Evolutionary conservation across 805 yeast species (phyloP).

Genomic region (Schwanniomyces yamadae): DNA sequence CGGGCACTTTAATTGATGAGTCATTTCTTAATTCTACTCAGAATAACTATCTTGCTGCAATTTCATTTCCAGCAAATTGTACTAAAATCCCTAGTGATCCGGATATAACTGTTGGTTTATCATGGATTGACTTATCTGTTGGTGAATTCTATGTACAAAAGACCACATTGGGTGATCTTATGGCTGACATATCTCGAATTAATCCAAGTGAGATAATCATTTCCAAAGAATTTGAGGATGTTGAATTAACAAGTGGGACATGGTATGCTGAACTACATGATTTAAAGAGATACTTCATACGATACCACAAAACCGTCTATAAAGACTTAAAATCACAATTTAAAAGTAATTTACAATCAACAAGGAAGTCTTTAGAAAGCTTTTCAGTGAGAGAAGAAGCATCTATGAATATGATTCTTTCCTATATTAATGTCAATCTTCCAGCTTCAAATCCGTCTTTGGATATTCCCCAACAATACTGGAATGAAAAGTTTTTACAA

Average conservation of each 20-base stretch:
- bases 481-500: slow-evolving; percentile 56
- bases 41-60: slow-evolving; percentile 68
- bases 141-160: slow-evolving; percentile 75
- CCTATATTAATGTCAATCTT: slow-evolving; percentile 70
- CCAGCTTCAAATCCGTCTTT: slow-evolving; percentile 66
- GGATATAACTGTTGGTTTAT: slow-evolving; percentile 57
- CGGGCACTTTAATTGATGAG: slow-evolving; percentile 91
- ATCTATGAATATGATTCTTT: slow-evolving; percentile 53
- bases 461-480: slow-evolving; percentile 62
- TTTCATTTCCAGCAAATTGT: slow-evolving; percentile 56
- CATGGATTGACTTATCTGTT: slow-evolving; percentile 88
- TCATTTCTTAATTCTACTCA: slow-evolving; percentile 69
- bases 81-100: slow-evolving; percentile 38
- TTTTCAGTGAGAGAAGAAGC: slow-evolving; percentile 52
- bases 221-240: slow-evolving; percentile 42
- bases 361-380: slow-evolving; percentile 32
- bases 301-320: slow-evolving; percentile 43
- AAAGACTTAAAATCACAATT: slow-evolving; percentile 32
- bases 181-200: slow-evolving; percentile 73
- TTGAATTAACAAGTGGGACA: slow-evolving; percentile 41
- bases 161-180: slow-evolving; percentile 55
- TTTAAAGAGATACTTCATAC: slow-evolving; percentile 57
- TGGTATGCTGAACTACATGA: slow-evolving; percentile 63
- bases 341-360: slow-evolving; percentile 33
- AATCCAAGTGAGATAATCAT: slow-evolving; percentile 78